Base-by-base conservation (phyloP, 2,329 filamentous ascomycete species). In the Fusarium globosum region DNA sequence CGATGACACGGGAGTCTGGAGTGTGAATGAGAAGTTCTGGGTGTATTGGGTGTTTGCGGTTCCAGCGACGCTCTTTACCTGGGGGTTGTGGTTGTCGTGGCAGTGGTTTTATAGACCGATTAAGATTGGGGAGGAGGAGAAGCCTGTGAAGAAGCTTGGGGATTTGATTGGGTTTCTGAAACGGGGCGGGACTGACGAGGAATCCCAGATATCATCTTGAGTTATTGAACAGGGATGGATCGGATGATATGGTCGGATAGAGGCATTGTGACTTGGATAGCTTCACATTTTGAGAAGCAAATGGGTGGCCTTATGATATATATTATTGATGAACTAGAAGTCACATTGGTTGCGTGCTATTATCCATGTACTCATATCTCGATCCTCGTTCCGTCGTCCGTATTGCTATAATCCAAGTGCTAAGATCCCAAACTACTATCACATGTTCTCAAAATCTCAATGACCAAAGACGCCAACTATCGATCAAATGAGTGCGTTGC, bases 11-110 rank as follows among this genome's bases (percentile, higher is more conserved):
- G 67, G 65, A 2, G 60, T 48, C 2, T 83, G 81, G 81, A 43
- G 36, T 1, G 69, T 83, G 1, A 81, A 80, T 2, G 42, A 55
- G 7, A 74, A 78, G 56, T 80, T 83, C n/a, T 84, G 82, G 82
- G 39, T 83, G 0, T 83, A 79, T 48, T 83, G 81, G 80, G 80
- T 72, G 1, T 72, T 80, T 60, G 77, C 80, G 1, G 49, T 80
- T 26, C 80, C 80, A 0, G 69, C 82, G 1, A 83, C 81, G 0
- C 0, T 76, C 0, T 18, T 71, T 0, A 80, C 80, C 0, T 53
- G 72, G 2, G 57, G 51, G 0, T 1, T 71, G 11, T 81, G 80
- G 80, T 68, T 63, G 12, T 35, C 48, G 5, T 68, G 73, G 61
- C 66, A 71, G 61, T 30, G 41, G 26, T 33, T 45, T 6, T 65